Evolutionary conservation across 352 stramenopile genomes (phyloP).

Genomic region (Pythium myriotylum): DNA sequence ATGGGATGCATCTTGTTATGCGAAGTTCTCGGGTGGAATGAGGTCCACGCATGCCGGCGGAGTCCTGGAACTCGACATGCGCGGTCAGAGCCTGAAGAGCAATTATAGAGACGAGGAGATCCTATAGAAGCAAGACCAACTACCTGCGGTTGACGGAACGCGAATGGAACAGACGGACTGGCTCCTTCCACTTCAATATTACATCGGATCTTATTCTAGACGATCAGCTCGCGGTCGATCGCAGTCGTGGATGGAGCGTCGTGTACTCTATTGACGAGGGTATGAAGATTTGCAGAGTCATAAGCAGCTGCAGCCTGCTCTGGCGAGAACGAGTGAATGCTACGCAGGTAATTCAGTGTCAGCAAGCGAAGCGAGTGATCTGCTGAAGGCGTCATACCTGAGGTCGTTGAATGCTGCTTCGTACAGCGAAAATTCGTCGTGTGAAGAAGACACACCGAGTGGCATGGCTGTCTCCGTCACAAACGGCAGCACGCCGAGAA

Average conservation of each 20-base stretch:
- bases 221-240: slow-evolving; percentile 25
- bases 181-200: neutral
- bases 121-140: neutral
- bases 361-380: too few species aligned
- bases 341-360: slow-evolving; percentile 2
- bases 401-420: slow-evolving; percentile 82
- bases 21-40: neutral
- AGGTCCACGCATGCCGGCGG: too few species aligned
- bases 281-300: neutral
- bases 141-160: slow-evolving; percentile 14
- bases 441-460: slow-evolving; percentile 40
- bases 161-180: slow-evolving; percentile 2
- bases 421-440: slow-evolving; percentile 63
- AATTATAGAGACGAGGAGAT: neutral
- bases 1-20: neutral
- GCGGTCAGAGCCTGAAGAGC: neutral
- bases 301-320: slow-evolving; percentile 10
- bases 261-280: neutral
- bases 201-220: slow-evolving; percentile 23
- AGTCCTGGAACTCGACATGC: too few species aligned
- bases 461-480: slow-evolving; percentile 47
- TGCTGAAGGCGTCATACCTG: slow-evolving; percentile 28
- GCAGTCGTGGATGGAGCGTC: neutral
- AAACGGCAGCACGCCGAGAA: slow-evolving; percentile 57
- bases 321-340: slow-evolving; percentile 24